Conservation (phyloP, 2,329 filamentous ascomycete species). For the Colletotrichum endophyticum region DNA sequence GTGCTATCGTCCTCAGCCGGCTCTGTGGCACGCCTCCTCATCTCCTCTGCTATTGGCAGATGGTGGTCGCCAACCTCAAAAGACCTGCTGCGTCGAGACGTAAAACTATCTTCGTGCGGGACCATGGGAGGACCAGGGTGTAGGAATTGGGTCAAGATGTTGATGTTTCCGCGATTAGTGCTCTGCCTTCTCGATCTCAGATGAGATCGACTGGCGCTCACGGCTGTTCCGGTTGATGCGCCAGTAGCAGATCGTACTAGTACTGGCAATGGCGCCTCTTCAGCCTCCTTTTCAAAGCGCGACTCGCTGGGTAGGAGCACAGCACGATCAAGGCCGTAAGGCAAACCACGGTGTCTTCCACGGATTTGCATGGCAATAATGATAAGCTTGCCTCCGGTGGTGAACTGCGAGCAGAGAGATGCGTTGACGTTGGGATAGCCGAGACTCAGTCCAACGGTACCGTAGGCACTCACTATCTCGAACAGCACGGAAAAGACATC, state of each 20-base stretch:
- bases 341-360: constrained; percentile 71
- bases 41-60: neutral
- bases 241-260: constrained; percentile 41
- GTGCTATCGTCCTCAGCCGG: constrained; percentile 15
- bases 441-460: constrained; percentile 89
- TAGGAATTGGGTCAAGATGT: constrained; percentile 50
- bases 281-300: constrained; percentile 57
- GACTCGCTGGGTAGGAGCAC: constrained; percentile 64
- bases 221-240: constrained; percentile 33
- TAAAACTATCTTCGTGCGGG: constrained; percentile 31
- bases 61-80: neutral
- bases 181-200: constrained; percentile 28
- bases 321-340: constrained; percentile 69
- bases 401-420: constrained; percentile 84
- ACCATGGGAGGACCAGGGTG: constrained; percentile 48
- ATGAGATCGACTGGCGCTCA: constrained; percentile 25
- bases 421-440: constrained; percentile 79
- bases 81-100: constrained; percentile 4
- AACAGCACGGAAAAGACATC: constrained; percentile 77
- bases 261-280: constrained; percentile 46
- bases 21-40: constrained; percentile 18
- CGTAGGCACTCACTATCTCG: constrained; percentile 89
- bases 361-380: constrained; percentile 74
- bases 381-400: constrained; percentile 71
- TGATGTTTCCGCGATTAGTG: constrained; percentile 35